Conservation (phyloP, 2,329 filamentous ascomycete species). For the Mariannaea sp. region DNA sequence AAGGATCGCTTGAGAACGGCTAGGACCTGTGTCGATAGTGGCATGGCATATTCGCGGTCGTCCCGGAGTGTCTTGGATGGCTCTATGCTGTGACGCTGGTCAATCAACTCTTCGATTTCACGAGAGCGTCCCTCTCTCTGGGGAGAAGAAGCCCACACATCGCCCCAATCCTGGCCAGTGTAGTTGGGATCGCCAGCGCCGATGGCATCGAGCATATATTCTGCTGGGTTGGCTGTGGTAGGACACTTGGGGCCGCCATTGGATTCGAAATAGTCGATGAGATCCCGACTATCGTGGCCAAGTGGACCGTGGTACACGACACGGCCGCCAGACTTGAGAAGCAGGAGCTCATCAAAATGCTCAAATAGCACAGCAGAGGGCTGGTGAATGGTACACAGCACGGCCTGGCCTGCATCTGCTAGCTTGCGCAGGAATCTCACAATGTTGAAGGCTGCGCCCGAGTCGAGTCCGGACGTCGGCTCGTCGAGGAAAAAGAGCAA, state of each 20-base stretch:
- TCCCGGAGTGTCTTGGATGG: slow-evolving; percentile 49
- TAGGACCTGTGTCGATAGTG: slow-evolving; percentile 57
- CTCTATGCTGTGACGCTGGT: slow-evolving; percentile 47
- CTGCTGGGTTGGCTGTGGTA: slow-evolving; percentile 56
- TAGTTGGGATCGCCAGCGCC: slow-evolving; percentile 67
- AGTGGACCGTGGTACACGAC: slow-evolving; percentile 60
- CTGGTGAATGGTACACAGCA: slow-evolving; percentile 66
- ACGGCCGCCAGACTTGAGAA: slow-evolving; percentile 58
- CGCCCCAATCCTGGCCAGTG: slow-evolving; percentile 64
- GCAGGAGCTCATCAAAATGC: slow-evolving; percentile 60
- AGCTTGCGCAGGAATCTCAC: slow-evolving; percentile 65
- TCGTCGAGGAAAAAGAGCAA: slow-evolving; percentile 70
- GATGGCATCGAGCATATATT: slow-evolving; percentile 61
- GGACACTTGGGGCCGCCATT: slow-evolving; percentile 56
- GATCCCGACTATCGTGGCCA: slow-evolving; percentile 52
- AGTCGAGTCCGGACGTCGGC: slow-evolving; percentile 62
- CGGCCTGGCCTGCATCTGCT: slow-evolving; percentile 62
- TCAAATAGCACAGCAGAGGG: slow-evolving; percentile 61
- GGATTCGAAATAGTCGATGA: slow-evolving; percentile 58
- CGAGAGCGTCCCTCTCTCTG: slow-evolving; percentile 51
- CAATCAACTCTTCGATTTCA: slow-evolving; percentile 59
- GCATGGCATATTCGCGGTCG: slow-evolving; percentile 67
- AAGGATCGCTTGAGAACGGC: slow-evolving; percentile 63
- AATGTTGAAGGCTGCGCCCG: slow-evolving; percentile 64
- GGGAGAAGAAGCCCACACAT: slow-evolving; percentile 61